These are phyloP conservation scores for Aurantiochytrium sp. DNA, from an alignment of 108 stramenopile genomes.

Conservation along the genomic window DNA sequence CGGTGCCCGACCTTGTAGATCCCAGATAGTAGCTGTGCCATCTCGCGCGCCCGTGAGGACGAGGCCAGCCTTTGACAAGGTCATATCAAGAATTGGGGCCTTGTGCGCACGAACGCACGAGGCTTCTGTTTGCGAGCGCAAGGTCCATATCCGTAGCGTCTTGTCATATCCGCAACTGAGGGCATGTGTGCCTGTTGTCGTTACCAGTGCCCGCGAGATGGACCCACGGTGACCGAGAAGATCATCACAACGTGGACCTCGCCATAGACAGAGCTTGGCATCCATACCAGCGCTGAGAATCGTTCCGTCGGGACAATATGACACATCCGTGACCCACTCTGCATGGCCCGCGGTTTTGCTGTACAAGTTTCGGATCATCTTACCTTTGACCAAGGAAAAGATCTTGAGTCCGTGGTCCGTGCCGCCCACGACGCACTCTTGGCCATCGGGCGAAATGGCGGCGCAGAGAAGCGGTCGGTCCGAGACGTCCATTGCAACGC, in stretches of 20 bases:
- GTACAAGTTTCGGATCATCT: neutral
- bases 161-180: neutral
- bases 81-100: conserved; percentile 6
- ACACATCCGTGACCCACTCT: neutral
- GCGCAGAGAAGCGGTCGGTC: neutral
- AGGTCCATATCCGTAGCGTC: neutral
- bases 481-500: neutral
- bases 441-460: neutral
- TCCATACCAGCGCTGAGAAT: conserved; percentile 20
- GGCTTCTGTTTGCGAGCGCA: neutral
- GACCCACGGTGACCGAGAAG: neutral
- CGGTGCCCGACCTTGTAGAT: neutral
- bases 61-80: neutral
- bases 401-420: conserved; percentile 1
- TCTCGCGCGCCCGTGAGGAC: conserved; percentile 9
- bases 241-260: neutral
- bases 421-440: neutral
- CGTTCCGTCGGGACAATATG: neutral
- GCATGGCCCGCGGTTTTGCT: neutral
- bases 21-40: neutral
- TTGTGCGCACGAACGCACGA: neutral
- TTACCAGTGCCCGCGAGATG: neutral
- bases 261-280: neutral
- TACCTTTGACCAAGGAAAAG: neutral
- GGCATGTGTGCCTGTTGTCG: neutral